These are phyloP conservation scores for Fraxinus velutina DNA, from an alignment of 305 asterid species.

Conservation along the genomic window DNA sequence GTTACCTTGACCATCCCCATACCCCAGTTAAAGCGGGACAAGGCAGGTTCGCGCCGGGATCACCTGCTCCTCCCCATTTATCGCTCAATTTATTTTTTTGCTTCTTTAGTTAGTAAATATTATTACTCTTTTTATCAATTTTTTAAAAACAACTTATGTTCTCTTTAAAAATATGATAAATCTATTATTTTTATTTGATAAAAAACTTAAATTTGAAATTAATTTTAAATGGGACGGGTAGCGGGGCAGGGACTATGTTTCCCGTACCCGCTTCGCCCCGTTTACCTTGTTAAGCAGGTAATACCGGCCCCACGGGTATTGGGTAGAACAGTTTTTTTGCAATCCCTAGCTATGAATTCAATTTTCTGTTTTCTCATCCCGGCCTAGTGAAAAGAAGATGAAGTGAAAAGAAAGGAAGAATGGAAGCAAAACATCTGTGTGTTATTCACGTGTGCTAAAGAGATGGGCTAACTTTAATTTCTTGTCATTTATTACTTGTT, in stretches of 20 bases:
- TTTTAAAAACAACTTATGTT: too few species aligned
- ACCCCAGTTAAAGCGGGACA: too few species aligned
- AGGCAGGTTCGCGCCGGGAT: too few species aligned
- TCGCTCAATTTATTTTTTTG: too few species aligned
- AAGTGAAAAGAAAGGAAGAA: not conserved
- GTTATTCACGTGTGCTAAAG: not conserved
- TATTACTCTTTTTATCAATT: too few species aligned
- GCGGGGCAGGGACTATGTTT: not conserved
- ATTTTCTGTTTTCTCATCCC: not conserved
- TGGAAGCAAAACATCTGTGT: not conserved
- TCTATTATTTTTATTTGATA: too few species aligned
- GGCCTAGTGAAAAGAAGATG: not conserved
- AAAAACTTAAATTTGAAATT: not conserved
- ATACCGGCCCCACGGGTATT: not conserved
- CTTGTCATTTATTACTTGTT: not conserved
- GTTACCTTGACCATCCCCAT: too few species aligned
- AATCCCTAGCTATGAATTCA: not conserved
- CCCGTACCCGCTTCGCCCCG: not conserved
- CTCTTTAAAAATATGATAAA: too few species aligned
- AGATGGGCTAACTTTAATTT: not conserved
- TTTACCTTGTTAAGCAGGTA: not conserved
- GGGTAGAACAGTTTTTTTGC: not conserved
- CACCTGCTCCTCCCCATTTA: too few species aligned
- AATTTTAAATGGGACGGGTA: not conserved
- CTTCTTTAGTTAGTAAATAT: too few species aligned